phyloP scores from a whole-genome alignment of 2,329 filamentous ascomycete species.

The Botrytis fabae region DNA sequence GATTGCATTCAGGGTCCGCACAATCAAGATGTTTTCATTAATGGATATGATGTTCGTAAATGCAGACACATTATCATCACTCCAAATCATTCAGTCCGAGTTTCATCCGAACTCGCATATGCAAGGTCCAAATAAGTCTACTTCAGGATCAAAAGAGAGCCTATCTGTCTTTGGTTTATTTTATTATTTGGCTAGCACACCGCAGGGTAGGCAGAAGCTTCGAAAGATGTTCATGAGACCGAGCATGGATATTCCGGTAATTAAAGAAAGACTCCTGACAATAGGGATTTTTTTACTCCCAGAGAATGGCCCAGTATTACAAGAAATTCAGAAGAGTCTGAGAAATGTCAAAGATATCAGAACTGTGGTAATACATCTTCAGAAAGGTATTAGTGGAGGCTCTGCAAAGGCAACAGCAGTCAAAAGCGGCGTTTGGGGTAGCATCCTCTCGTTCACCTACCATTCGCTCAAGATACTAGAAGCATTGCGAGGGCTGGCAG shows the following conservation, averaged over 20 bases:
- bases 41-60: slow-evolving; percentile 72
- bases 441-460: slow-evolving; percentile 69
- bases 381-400: slow-evolving; percentile 69
- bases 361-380: slow-evolving; percentile 66
- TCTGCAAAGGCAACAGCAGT: slow-evolving; percentile 46
- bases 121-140: slow-evolving; percentile 63
- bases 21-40: slow-evolving; percentile 75
- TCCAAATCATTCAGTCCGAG: slow-evolving; percentile 84
- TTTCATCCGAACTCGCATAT: slow-evolving; percentile 79
- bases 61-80: slow-evolving; percentile 72
- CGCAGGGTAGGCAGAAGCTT: slow-evolving; percentile 73
- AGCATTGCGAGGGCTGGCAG: slow-evolving; percentile 56
- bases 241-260: slow-evolving; percentile 64
- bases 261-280: slow-evolving; percentile 69
- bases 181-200: slow-evolving; percentile 69
- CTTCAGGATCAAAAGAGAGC: slow-evolving; percentile 71
- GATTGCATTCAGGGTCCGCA: slow-evolving; percentile 59
- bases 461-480: slow-evolving; percentile 70
- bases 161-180: slow-evolving; percentile 85
- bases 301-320: slow-evolving; percentile 61
- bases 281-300: slow-evolving; percentile 66
- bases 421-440: slow-evolving; percentile 70
- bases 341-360: slow-evolving; percentile 76
- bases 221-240: slow-evolving; percentile 83
- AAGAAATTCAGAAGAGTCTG: slow-evolving; percentile 60